Base-by-base conservation (phyloP, 2,329 filamentous ascomycete species). In the Claviceps spartinae region DNA sequence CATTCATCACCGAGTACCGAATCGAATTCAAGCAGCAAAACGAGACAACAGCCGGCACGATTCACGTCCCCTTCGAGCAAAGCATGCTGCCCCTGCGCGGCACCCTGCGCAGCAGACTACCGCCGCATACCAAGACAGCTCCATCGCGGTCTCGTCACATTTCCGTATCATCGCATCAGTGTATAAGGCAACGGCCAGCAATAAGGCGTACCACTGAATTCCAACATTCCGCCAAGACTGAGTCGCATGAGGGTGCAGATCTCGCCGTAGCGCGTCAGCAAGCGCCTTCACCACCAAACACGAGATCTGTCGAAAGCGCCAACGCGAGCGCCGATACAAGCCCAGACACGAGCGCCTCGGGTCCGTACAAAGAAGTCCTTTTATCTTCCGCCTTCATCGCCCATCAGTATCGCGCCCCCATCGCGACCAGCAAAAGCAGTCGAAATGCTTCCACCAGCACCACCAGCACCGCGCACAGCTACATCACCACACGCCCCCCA, bases 301-400 rank as follows among this genome's bases (percentile, higher is more conserved):
- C 42, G 34, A 36, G 40, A 34, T 4, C 30, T 11, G 30, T 34
- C 26, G 26, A 30, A 30, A 30, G 26, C 26, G 26, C 26, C 30
- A 34, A 11, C 30, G 30, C 30, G 30, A 34, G 30, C 30, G 30
- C 9, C 30, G 9, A 34, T 11, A 34, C 30, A 34, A 34, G 30
- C 30, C 30, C 45, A 13, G 44, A 51, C 24, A 48, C 42, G 40
- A 36, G 44, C 50, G 36, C 14, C 4, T 49, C 37, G 2, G 43
- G 51, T 5, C 38, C 55, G 0, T 50, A 56, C 51, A 55, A 54
- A 26, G 34, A 53, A 11, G 47, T 54, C 38, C 56, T 61, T 45
- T 52, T 56, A 20, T 47, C 54, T n/a, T 52, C 48, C 53, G 42
- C 48, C 18, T 3, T 51, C 38, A 60, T 61, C 49, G 51, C 50